Evolutionary conservation across 306 rosid species (phyloP).

Genomic region (Gleditsia sinensis): DNA sequence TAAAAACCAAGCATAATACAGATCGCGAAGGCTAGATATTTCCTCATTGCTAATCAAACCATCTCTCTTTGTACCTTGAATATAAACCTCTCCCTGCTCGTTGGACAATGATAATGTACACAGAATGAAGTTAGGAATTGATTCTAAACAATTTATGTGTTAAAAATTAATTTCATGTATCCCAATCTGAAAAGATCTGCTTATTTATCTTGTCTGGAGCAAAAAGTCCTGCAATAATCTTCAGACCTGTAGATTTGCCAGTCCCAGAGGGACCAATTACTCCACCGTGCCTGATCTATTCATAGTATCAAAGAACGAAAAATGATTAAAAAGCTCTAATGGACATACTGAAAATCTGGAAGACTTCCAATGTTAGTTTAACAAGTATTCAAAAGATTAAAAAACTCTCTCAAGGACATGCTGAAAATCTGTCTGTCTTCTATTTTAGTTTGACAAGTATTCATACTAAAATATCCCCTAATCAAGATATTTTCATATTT

Average conservation of each 20-base stretch:
- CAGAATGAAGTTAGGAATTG: too few species aligned
- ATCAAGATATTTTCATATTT: too few species aligned
- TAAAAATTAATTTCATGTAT: constrained; percentile 17
- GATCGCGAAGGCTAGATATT: constrained; percentile 87
- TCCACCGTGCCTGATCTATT: constrained; percentile 94
- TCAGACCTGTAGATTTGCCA: constrained; percentile 91
- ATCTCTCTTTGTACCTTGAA: constrained; percentile 78
- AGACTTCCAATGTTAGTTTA: background rate
- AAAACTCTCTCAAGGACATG: too few species aligned
- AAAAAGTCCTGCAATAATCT: constrained; percentile 94
- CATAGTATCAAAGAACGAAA: background rate
- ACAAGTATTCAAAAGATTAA: too few species aligned
- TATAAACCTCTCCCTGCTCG: constrained; percentile 90
- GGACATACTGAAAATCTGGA: background rate
- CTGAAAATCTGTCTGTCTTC: too few species aligned
- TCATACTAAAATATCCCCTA: too few species aligned
- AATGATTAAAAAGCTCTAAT: constrained; percentile 13
- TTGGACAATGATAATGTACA: constrained; percentile 23
- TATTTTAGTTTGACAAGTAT: too few species aligned
- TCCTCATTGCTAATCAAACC: constrained; percentile 91
- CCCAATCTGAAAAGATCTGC: constrained; percentile 10
- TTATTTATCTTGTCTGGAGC: constrained; percentile 76
- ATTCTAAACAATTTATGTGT: too few species aligned
- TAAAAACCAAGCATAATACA: too few species aligned
- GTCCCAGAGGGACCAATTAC: constrained; percentile 99